Evolutionary conservation across 140 eudicot genomes (phyloP).

Genomic region (Cichorium intybus): DNA sequence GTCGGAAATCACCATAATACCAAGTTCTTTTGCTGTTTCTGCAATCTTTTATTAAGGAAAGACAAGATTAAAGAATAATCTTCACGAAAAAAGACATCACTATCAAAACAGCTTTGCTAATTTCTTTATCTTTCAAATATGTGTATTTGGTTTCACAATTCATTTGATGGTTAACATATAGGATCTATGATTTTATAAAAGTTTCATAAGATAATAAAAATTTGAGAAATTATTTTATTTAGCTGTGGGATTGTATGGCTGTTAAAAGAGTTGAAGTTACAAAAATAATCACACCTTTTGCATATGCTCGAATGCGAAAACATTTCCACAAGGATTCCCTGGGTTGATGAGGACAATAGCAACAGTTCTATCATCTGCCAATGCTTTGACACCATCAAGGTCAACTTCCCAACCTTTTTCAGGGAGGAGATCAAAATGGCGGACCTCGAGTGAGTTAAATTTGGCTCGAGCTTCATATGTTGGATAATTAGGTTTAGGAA

Average conservation of each 20-base stretch:
- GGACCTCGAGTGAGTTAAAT: constrained; percentile 34
- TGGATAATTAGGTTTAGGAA: constrained; percentile 49
- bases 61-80: neutral
- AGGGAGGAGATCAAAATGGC: constrained; percentile 36
- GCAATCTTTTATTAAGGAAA: constrained; percentile 19
- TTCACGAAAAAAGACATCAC: neutral
- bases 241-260: too few relatives aligned
- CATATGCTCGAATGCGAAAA: constrained; percentile 38
- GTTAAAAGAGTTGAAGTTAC: too few relatives aligned
- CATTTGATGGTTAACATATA: too few relatives aligned
- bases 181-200: too few relatives aligned
- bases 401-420: constrained; percentile 57
- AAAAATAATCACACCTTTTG: constrained; percentile 30
- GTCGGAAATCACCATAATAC: constrained; percentile 24
- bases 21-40: constrained; percentile 31
- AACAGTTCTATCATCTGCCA: constrained; percentile 42
- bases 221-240: too few relatives aligned
- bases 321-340: constrained; percentile 58
- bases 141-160: too few relatives aligned
- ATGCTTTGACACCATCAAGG: constrained; percentile 38
- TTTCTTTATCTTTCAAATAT: too few relatives aligned
- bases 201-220: too few relatives aligned
- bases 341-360: constrained; percentile 51
- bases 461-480: constrained; percentile 37
- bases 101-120: too few relatives aligned